A percentile compares a stretch with the other conserved stretches of the same genome.
Conservation (phyloP, 2,329 filamentous ascomycete species). For the Aureobasidium mangrovei region DNA sequence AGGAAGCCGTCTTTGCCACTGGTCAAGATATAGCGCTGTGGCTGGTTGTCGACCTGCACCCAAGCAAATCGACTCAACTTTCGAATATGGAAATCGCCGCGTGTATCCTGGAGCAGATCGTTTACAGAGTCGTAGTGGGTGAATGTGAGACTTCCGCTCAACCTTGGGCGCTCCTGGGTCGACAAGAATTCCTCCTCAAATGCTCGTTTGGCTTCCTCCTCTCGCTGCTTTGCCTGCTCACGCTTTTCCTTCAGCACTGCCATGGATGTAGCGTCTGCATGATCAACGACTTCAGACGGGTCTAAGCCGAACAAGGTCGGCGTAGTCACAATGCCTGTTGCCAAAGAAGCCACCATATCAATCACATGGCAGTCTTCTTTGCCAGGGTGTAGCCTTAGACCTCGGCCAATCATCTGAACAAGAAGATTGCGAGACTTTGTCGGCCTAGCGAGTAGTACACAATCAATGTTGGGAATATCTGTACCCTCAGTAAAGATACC, state of each 20-base stretch:
- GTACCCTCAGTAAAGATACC: conserved; percentile 96
- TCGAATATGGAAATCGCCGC: conserved; percentile 69
- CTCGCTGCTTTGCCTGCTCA: conserved; percentile 33
- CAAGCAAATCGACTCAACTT: conserved; percentile 67
- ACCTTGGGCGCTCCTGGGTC: background rate
- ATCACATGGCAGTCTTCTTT: conserved; percentile 92
- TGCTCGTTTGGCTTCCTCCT: conserved; percentile 24
- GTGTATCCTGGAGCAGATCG: conserved; percentile 77
- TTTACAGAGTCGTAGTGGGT: conserved; percentile 89
- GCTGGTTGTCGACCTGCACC: conserved; percentile 60
- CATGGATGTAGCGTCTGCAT: conserved; percentile 56
- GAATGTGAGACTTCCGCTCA: conserved; percentile 56
- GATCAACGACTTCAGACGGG: conserved; percentile 64
- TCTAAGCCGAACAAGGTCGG: conserved; percentile 91
- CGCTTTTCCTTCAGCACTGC: conserved; percentile 44
- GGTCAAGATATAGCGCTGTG: conserved; percentile 60
- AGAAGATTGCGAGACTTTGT: conserved; percentile 89
- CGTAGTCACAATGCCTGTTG: conserved; percentile 77
- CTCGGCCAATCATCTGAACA: conserved; percentile 95
- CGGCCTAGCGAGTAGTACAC: conserved; percentile 76
- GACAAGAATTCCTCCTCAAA: background rate
- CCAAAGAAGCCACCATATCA: conserved; percentile 84
- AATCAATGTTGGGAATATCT: conserved; percentile 96
- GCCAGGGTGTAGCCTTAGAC: conserved; percentile 70
- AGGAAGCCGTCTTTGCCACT: conserved; percentile 53